Conservation (phyloP, 495 filamentous ascomycete genomes). For the Penicillium arizonense region DNA sequence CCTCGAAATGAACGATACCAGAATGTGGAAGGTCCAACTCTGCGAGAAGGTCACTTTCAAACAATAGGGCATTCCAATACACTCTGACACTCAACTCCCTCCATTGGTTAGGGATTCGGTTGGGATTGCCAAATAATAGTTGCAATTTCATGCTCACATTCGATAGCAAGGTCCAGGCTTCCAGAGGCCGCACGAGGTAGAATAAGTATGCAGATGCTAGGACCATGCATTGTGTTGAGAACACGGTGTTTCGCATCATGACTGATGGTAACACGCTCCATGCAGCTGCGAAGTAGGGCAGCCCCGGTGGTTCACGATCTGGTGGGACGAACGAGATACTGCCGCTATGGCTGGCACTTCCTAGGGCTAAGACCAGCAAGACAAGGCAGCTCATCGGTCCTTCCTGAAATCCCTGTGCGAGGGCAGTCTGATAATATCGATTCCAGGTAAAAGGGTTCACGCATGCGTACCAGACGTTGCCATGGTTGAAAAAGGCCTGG, state of each 20-base stretch:
- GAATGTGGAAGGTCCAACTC: conserved; percentile 81
- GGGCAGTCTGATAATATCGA: conserved; percentile 69
- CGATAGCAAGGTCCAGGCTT: conserved; percentile 78
- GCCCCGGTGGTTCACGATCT: conserved; percentile 71
- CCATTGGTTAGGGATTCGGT: conserved; percentile 63
- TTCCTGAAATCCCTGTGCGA: conserved; percentile 69
- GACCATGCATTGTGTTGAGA: conserved; percentile 75
- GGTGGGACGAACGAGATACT: conserved; percentile 71
- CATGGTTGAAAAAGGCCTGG: conserved; percentile 72
- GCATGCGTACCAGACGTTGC: conserved; percentile 83
- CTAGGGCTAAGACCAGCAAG: conserved; percentile 74
- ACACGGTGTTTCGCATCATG: conserved; percentile 74
- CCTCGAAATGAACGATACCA: conserved; percentile 76
- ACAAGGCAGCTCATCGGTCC: conserved; percentile 81
- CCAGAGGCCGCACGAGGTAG: conserved; percentile 75
- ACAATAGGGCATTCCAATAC: conserved; percentile 80
- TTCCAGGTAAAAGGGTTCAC: conserved; percentile 82
- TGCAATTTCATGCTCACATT: conserved; percentile 80
- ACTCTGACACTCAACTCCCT: conserved; percentile 72
- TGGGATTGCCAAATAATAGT: conserved; percentile 68
- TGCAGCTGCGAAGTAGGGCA: conserved; percentile 76
- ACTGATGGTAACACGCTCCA: conserved; percentile 74
- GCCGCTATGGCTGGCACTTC: conserved; percentile 65
- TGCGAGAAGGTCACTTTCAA: conserved; percentile 78
- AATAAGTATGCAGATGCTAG: conserved; percentile 78